A percentile compares a stretch with the other conserved stretches of the same genome.
These are phyloP conservation scores for Rhizopogon salebrosus DNA, from an alignment of 768 basidiomycete genomes.

Conservation along the genomic window DNA sequence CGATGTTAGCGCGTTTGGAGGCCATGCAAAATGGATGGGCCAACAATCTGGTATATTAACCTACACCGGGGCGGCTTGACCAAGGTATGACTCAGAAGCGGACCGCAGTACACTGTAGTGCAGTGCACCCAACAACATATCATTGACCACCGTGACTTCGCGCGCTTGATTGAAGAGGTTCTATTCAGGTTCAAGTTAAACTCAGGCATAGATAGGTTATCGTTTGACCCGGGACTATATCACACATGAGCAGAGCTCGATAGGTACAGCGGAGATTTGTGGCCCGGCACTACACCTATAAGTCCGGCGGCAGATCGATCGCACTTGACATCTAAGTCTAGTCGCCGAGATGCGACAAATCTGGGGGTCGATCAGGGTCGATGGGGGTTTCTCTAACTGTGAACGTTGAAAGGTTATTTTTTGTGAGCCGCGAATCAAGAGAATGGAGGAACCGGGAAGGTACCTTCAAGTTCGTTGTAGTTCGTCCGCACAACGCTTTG, in stretches of 20 bases:
- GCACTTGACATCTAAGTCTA: not conserved
- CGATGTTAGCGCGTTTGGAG: not conserved
- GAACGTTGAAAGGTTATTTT: slow-evolving; percentile 1
- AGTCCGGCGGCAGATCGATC: slow-evolving; percentile 1
- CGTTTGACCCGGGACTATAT: not conserved
- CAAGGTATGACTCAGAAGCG: not conserved
- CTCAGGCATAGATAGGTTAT: not conserved
- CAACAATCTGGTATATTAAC: not conserved
- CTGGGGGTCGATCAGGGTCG: slow-evolving; percentile 2
- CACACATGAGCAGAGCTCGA: not conserved
- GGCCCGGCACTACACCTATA: not conserved
- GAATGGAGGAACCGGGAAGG: not conserved
- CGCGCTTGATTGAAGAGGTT: not conserved
- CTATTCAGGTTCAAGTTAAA: not conserved
- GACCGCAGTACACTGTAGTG: not conserved
- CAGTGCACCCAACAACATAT: not conserved
- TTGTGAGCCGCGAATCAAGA: not conserved
- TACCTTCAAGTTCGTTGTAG: not conserved
- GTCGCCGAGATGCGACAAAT: slow-evolving; percentile 1
- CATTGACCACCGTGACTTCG: not conserved
- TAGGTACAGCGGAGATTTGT: slow-evolving; percentile 1
- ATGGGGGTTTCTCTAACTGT: slow-evolving; percentile 1
- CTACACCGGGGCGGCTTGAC: not conserved
- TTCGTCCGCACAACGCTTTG: not conserved
- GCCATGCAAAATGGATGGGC: not conserved